phyloP scores from a whole-genome alignment of 768 basidiomycete genomes.

The Trametes punicea region DNA sequence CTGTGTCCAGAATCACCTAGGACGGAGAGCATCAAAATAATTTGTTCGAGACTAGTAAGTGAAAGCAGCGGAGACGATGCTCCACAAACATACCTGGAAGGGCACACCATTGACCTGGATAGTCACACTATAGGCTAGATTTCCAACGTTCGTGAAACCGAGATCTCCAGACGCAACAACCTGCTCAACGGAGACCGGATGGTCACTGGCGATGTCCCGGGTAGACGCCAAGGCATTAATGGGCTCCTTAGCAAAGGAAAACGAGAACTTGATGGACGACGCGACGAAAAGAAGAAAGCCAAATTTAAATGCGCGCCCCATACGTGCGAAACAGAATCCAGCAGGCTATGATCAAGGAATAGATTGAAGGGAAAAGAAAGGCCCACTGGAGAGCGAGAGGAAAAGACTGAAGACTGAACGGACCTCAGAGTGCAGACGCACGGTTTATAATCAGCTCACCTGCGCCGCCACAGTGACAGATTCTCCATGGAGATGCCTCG shows the following conservation, averaged over 20 bases:
- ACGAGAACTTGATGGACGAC: background rate
- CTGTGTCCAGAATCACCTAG: conserved; percentile 10
- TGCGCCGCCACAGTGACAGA: background rate
- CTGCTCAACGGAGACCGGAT: background rate
- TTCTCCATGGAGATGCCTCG: no score
- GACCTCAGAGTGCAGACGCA: no score
- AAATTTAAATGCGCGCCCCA: background rate
- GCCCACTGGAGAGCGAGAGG: background rate
- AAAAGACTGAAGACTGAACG: background rate
- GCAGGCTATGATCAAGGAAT: background rate
- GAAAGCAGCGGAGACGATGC: background rate
- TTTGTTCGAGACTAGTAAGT: no score
- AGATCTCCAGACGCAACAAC: background rate
- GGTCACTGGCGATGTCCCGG: no score
- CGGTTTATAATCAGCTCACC: background rate
- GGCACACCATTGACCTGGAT: conserved; percentile 5
- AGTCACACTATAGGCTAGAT: conserved; percentile 1
- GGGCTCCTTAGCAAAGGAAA: background rate
- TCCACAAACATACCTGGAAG: background rate
- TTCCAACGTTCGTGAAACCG: background rate
- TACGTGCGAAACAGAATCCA: background rate
- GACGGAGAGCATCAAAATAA: background rate
- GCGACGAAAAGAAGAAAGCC: background rate
- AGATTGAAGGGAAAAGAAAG: background rate
- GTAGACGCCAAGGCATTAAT: no score